phyloP scores from a whole-genome alignment of 83 land plant species.

The Picea mariana region DNA sequence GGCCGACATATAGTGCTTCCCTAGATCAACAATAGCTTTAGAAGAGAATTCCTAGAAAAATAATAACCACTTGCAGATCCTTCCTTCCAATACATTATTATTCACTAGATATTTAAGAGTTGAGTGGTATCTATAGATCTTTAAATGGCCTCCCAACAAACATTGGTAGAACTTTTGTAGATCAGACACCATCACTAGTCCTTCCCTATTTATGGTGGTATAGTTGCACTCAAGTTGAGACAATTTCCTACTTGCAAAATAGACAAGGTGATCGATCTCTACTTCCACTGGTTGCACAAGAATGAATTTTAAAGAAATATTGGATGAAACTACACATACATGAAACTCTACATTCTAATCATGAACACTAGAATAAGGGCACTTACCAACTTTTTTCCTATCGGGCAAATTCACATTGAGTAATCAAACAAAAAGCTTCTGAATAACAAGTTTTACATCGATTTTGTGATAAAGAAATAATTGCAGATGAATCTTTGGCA shows the following conservation, averaged over 20 bases:
- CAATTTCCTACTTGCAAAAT: background rate
- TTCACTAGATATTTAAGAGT: background rate
- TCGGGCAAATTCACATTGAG: background rate
- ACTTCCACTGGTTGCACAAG: background rate
- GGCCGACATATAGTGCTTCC: no score
- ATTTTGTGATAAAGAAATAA: background rate
- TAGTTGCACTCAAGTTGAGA: background rate
- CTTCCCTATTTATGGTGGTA: background rate
- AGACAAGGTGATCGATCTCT: background rate
- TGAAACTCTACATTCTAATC: background rate
- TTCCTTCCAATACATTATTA: background rate
- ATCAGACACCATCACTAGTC: background rate
- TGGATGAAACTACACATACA: background rate
- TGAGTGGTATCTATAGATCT: background rate
- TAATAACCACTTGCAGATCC: background rate
- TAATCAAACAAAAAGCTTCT: no score
- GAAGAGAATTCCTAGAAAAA: background rate
- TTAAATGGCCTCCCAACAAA: no score
- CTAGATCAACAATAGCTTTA: no score
- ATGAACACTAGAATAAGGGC: background rate
- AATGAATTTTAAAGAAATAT: background rate
- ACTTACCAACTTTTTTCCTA: background rate
- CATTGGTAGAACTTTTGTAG: background rate
- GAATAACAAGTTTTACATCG: background rate
- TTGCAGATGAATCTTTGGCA: background rate